phyloP scores from a whole-genome alignment of 2,329 filamentous ascomycete genomes.

The Aspergillus carbonarius region DNA sequence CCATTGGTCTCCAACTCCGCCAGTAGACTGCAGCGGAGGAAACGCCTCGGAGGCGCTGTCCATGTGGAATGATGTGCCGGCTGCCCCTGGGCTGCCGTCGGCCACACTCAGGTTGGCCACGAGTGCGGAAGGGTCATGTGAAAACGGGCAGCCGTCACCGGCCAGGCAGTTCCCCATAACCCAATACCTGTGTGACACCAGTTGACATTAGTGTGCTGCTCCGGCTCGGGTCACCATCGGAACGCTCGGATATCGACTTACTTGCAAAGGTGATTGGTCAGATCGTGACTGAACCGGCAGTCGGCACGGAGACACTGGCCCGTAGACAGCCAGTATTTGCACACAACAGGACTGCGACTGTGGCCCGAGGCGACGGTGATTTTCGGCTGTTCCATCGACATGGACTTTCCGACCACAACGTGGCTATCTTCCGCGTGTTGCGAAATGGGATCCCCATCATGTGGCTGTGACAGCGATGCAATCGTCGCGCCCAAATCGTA shows the following conservation, averaged over 20 bases:
- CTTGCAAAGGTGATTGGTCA: constrained; percentile 97
- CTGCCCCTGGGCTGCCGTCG: constrained; percentile 44
- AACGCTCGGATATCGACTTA: constrained; percentile 53
- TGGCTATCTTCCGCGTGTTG: constrained; percentile 59
- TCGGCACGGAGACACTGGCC: constrained; percentile 95
- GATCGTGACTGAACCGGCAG: constrained; percentile 94
- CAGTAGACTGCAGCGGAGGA: constrained; percentile 67
- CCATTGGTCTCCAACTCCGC: constrained; percentile 60
- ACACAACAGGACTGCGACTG: constrained; percentile 83
- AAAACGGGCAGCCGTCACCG: constrained; percentile 92
- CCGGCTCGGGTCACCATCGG: neutral
- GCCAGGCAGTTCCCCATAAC: constrained; percentile 93
- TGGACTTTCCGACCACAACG: constrained; percentile 85
- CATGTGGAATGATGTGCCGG: constrained; percentile 68
- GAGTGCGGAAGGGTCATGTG: constrained; percentile 86
- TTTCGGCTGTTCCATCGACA: constrained; percentile 68
- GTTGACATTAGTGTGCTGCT: neutral
- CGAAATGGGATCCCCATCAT: constrained; percentile 52
- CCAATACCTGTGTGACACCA: constrained; percentile 69
- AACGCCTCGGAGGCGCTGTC: constrained; percentile 79
- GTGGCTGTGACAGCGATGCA: constrained; percentile 78
- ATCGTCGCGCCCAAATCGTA: constrained; percentile 95
- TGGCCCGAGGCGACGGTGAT: constrained; percentile 74
- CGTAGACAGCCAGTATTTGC: constrained; percentile 94
- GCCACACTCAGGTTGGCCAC: constrained; percentile 78